Percentiles rank a stretch among this genome's conserved stretches.
Conservation (phyloP, 495 filamentous ascomycete genomes). For the Geoglossum glabrum region DNA sequence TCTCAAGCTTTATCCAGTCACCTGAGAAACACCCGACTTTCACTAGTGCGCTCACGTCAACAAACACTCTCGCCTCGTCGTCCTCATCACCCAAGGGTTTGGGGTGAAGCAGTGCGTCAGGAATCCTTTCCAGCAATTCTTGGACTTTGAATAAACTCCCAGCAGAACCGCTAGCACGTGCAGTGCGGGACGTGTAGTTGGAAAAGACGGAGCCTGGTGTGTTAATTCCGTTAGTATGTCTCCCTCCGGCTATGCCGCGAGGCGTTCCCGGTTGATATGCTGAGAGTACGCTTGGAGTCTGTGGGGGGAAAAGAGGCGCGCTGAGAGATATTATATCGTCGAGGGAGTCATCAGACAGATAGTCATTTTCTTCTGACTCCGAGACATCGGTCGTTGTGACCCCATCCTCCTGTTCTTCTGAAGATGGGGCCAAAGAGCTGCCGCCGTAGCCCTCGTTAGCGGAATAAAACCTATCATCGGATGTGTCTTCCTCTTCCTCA, state of each 20-base stretch:
- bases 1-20: constrained; percentile 85
- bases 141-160: constrained; percentile 59
- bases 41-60: constrained; percentile 66
- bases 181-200: constrained; percentile 59
- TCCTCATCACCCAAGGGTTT: constrained; percentile 68
- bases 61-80: constrained; percentile 71
- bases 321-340: constrained; percentile 44
- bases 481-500: constrained; percentile 58
- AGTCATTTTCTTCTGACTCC: constrained; percentile 35
- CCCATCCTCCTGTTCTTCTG: constrained; percentile 23
- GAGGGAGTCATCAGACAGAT: constrained; percentile 28
- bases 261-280: constrained; percentile 53
- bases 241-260: constrained; percentile 25
- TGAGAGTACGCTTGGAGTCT: constrained; percentile 46
- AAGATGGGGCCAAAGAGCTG: constrained; percentile 29
- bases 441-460: constrained; percentile 56
- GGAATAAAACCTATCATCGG: constrained; percentile 76
- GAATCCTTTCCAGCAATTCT: constrained; percentile 48
- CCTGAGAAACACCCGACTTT: constrained; percentile 89
- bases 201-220: constrained; percentile 76
- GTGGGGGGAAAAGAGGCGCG: constrained; percentile 52
- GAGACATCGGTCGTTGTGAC: constrained; percentile 10
- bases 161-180: constrained; percentile 36
- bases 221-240: constrained; percentile 36
- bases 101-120: constrained; percentile 64